phyloP scores from a whole-genome alignment of 768 basidiomycete genomes.

The Pleurotus cornucopiae region DNA sequence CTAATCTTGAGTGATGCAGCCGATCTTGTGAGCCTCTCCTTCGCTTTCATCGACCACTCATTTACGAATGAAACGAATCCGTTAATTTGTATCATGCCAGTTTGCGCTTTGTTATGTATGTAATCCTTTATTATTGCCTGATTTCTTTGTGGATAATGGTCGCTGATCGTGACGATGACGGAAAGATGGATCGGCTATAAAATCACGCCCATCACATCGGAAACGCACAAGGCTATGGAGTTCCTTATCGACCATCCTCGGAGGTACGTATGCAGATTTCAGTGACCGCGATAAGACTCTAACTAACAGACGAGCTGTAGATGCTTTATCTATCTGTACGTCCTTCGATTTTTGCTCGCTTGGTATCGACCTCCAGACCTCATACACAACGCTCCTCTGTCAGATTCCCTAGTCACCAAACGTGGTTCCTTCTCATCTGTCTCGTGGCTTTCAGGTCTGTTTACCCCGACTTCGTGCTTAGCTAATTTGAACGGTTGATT shows the following conservation, averaged over 20 bases:
- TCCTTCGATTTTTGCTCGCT: background rate
- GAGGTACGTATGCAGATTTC: constrained; percentile 29
- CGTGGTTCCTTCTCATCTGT: constrained; percentile 63
- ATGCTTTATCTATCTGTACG: constrained; percentile 61
- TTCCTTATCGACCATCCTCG: constrained; percentile 80
- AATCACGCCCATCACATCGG: constrained; percentile 38
- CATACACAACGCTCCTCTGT: background rate
- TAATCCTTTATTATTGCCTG: background rate
- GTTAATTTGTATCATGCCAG: constrained; percentile 23
- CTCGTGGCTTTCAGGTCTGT: constrained; percentile 51
- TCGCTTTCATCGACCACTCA: background rate
- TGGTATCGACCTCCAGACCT: too few species aligned
- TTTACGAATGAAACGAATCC: background rate
- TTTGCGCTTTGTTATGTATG: constrained; percentile 60
- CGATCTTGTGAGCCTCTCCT: constrained; percentile 48
- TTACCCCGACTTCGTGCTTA: too few species aligned
- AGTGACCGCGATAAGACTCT: too few species aligned
- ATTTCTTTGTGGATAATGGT: background rate
- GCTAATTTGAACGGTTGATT: constrained; percentile 10
- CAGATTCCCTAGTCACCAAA: constrained; percentile 70
- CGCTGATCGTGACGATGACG: background rate
- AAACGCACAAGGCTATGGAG: constrained; percentile 48
- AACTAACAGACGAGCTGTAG: constrained; percentile 18
- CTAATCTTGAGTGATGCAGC: constrained; percentile 25
- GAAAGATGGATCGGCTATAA: constrained; percentile 60